Evolutionary conservation across 2,329 filamentous ascomycete species (phyloP), one percentile per base, ranked within the genome.

Genomic region (Aureobasidium sp.): DNA sequence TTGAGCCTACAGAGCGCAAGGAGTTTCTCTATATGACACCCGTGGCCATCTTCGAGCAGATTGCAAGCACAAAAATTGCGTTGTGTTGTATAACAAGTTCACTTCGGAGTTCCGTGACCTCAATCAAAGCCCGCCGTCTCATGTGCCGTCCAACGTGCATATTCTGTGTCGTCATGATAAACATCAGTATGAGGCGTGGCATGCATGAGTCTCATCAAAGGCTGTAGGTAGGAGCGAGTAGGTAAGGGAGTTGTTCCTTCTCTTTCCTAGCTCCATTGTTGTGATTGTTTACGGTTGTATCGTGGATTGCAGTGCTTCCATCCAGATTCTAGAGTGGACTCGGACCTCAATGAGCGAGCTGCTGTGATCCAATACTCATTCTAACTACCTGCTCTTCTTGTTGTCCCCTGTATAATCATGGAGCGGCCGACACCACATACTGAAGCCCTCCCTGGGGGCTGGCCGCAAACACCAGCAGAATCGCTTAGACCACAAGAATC

Each of bases 381-480:
- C 12, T 15, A 29, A 4, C 24, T 2, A 11, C 15, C 19, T 27
- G n/a, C 2, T 14, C 3, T 24, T 52, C 19, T 12, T 27, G 19
- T 9, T 15, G 24, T 24, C 24, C 24, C 11, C 12, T 15, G 19
- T 24, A 4, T 24, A 5, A 37, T 33, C 3, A 58, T 66, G 45
- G 72, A 73, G 12, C 64, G 61, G 35, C 69, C 71, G 14, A 73
- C 71, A n/a, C 71, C 71, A 19, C 64, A 69, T 19, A 64, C 68
- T 7, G 69, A 71, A 29, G 68, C 72, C 5, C 63, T 74, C 7
- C 72, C 72, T n/a, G 17, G 74, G 54, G 72, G 67, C 5, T 74
- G 71, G 71, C 69, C 72, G 54, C 70, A 72, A 17, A 75, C 72
- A 50, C 70, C 72, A 17, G 67, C 65, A 22, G 67, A 70, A n/a